Evolutionary conservation across 2,329 filamentous ascomycete genomes (phyloP), one percentile per base, ranked within the genome.

Genomic region (Penicillium vulpinum): DNA sequence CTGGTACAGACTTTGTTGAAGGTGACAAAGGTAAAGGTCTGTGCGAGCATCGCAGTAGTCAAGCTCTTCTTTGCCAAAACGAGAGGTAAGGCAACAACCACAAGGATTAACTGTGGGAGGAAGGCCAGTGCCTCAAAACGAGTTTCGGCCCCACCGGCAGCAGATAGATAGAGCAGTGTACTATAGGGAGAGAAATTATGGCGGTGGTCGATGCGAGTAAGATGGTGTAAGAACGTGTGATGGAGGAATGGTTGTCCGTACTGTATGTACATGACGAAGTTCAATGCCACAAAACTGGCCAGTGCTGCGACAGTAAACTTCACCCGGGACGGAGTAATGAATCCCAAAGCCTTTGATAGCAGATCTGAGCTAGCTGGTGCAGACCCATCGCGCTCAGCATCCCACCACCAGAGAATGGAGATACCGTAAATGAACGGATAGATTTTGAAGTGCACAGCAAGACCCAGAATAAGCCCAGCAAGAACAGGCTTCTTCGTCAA

Each of bases 1-100:
- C 92, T 96, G 3, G 94, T 99, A 82, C 93, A 97, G 60, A 99
- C 94, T 79, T 99, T 99, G 78, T 99, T 99, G 67, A 97, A 97
- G 0, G 92, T 88, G 4, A 97, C 94, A 75, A 99, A 99, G 0
- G 93, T 91, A 76, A 97, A 96, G 0, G 94, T 97, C 76, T 99
- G 94, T 4, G 91, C 91, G 60, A 97, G 84, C 90, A 97, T 92
- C 5, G 90, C 88, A 0, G 87, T 85, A 0, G 92, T 83, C 0
- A 99, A 82, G 67, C 94, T 88, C 66, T 86, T 89, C 72, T 93
- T 95, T 16, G 91, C 90, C 21, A 96, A 77, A 1, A 83, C 81
- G 2, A 96, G 70, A 0, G 91, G 89, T 41, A 97, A 88, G 5
- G 90, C 79, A 11, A 95, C 65, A 13, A 90, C 87, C 0, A 90